A percentile compares a stretch with the other conserved stretches of the same genome.
Evolutionary conservation across 768 basidiomycete genomes (phyloP).

Genomic region (Cubamyces lactineus): DNA sequence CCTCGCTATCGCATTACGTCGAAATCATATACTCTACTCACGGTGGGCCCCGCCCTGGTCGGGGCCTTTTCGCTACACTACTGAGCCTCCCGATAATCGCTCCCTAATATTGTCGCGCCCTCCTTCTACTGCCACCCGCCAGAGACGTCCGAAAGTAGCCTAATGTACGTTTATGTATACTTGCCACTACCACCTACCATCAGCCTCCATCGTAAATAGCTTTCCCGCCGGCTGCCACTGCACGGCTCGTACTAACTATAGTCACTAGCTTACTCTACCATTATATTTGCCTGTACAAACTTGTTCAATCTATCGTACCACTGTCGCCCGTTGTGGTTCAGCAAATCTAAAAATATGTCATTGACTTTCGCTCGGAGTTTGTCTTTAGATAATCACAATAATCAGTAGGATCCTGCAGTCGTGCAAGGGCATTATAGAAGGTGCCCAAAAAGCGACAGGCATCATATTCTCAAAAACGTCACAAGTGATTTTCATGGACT

Average conservation of each 20-base stretch:
- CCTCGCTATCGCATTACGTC: background rate
- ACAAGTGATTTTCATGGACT: no score
- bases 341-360: background rate
- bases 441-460: no score
- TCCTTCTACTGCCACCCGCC: background rate
- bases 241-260: background rate
- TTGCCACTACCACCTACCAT: slow-evolving; percentile 8
- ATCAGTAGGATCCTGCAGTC: no score
- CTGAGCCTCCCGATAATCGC: slow-evolving; percentile 11
- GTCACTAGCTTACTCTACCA: background rate
- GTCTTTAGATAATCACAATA: background rate
- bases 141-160: background rate
- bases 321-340: background rate
- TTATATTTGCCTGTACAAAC: slow-evolving; percentile 12
- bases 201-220: background rate
- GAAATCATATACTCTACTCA: slow-evolving; percentile 6
- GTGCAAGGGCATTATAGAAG: no score
- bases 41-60: slow-evolving; percentile 9
- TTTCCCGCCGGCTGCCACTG: background rate
- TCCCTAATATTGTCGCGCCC: background rate
- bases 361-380: no score
- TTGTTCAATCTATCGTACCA: background rate
- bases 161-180: slow-evolving; percentile 24
- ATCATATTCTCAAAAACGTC: no score
- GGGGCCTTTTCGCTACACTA: slow-evolving; percentile 5